These are phyloP conservation scores for Pugionium dolabratum DNA, from an alignment of 345 rosid genomes.

Conservation along the genomic window DNA sequence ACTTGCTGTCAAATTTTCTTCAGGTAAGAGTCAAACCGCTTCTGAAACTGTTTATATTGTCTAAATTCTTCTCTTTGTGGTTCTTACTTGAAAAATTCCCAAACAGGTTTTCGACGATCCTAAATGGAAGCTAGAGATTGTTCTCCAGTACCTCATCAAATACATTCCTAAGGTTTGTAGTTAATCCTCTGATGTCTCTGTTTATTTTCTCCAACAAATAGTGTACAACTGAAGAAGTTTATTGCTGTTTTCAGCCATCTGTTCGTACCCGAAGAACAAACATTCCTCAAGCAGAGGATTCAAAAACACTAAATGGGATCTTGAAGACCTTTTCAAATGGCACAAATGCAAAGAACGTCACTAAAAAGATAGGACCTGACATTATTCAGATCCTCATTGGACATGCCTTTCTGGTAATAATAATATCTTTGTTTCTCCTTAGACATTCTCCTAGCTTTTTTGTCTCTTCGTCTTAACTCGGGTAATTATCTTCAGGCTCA, in stretches of 20 bases:
- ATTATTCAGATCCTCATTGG: slow-evolving; percentile 72
- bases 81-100: slow-evolving; percentile 18
- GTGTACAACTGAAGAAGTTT: neutral
- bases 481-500: slow-evolving; percentile 52
- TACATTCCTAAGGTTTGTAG: slow-evolving; percentile 60
- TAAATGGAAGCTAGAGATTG: slow-evolving; percentile 81
- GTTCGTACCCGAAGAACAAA: slow-evolving; percentile 69
- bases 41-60: slow-evolving; percentile 3
- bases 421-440: slow-evolving; percentile 20
- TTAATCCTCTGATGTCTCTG: neutral
- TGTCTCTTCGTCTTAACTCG: neutral
- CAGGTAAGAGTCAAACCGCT: slow-evolving; percentile 48
- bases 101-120: slow-evolving; percentile 67
- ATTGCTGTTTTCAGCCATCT: slow-evolving; percentile 48
- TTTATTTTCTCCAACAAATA: neutral
- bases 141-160: slow-evolving; percentile 64
- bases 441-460: slow-evolving; percentile 1
- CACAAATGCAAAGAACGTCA: slow-evolving; percentile 47
- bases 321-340: slow-evolving; percentile 56
- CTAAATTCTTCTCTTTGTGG: slow-evolving; percentile 9
- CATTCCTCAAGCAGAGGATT: slow-evolving; percentile 41
- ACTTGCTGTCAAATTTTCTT: slow-evolving; percentile 58
- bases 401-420: slow-evolving; percentile 73
- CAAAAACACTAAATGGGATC: slow-evolving; percentile 49
- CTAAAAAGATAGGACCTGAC: slow-evolving; percentile 56